Base-by-base conservation (phyloP, 2,329 filamentous ascomycete species). In the Dryadomyces quercivorus region DNA sequence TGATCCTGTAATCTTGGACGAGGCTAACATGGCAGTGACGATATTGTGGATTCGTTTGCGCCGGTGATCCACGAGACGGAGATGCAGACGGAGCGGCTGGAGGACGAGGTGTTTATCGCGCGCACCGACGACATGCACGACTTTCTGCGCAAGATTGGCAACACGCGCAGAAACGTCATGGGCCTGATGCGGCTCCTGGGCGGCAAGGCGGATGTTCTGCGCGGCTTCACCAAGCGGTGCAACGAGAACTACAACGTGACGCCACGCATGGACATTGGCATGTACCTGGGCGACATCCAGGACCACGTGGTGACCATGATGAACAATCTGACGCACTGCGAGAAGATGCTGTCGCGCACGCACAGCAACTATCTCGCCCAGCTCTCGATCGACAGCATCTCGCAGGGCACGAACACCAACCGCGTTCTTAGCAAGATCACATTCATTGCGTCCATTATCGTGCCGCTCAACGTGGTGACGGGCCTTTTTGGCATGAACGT, bases 221-320 rank as follows among this genome's bases (percentile, higher is more conserved):
- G 88, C 62, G 91, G 92, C 34, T 98, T 98, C 65, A 94, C 93
- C 52, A 98, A 98, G 75, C 88, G 94, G 52, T 98, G 93, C 80
- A 98, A 97, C 67, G 92, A 96, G 66, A 89, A 95, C 60, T 97
- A 95, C 74, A 86, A 88, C 60, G 87, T 97, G 52, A 95, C 93
- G 1, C 93, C 93, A 7, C 87, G 91, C 50, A 93, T 93, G 72
- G 93, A 98, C 65, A 95, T 98, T 60, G 93, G 91, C 21, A 81
- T 98, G 63, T 98, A 98, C 66, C 80, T 98, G 40, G 89, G 89
- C 64, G 93, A 98, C 71, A 96, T 98, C 60, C 93, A 98, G 70
- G 93, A 98, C 71, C 93, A 98, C 78, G 92, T 98, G 53, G 89
- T 98, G 57, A 98, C 93, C 48, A 97, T 97, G 92, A 95, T 95